phyloP scores from a whole-genome alignment of 2,329 filamentous ascomycete genomes.

The Stagonosporopsis rhizophila region DNA sequence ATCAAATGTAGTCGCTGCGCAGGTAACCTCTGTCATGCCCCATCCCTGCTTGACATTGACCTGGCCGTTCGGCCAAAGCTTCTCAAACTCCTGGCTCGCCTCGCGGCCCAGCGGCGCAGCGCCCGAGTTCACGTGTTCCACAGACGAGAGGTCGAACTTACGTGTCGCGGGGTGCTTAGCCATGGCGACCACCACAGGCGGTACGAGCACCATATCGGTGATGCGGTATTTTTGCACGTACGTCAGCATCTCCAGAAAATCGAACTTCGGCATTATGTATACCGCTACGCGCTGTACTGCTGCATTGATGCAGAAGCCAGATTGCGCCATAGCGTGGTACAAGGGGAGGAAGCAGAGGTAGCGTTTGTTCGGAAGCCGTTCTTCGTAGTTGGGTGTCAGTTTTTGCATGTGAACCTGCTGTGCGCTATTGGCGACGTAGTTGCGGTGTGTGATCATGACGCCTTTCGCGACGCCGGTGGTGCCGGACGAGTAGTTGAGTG shows the following conservation, averaged over 20 bases:
- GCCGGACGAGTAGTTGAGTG: slow-evolving; percentile 80
- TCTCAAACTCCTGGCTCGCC: slow-evolving; percentile 61
- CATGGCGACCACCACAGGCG: slow-evolving; percentile 76
- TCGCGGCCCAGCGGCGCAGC: slow-evolving; percentile 68
- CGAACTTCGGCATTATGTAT: slow-evolving; percentile 81
- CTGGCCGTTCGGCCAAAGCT: slow-evolving; percentile 58
- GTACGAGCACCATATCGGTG: slow-evolving; percentile 71
- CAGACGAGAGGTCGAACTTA: slow-evolving; percentile 71
- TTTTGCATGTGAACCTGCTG: slow-evolving; percentile 62
- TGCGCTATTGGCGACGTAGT: slow-evolving; percentile 74
- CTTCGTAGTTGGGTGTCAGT: slow-evolving; percentile 58
- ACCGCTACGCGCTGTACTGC: slow-evolving; percentile 67
- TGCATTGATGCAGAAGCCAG: slow-evolving; percentile 69
- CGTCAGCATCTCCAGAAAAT: slow-evolving; percentile 74
- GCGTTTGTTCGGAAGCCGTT: slow-evolving; percentile 51
- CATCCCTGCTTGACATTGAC: slow-evolving; percentile 74
- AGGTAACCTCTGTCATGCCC: slow-evolving; percentile 87
- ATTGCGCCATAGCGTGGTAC: slow-evolving; percentile 65
- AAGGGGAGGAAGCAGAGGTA: slow-evolving; percentile 74
- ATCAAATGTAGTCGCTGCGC: slow-evolving; percentile 71
- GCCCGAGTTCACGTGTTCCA: slow-evolving; percentile 67
- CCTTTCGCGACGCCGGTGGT: slow-evolving; percentile 86
- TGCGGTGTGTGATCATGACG: slow-evolving; percentile 79
- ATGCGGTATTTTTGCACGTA: slow-evolving; percentile 73
- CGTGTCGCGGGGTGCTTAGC: slow-evolving; percentile 72